Conservation (phyloP, 129 eudicot genomes). For the Lonicera japonica region DNA sequence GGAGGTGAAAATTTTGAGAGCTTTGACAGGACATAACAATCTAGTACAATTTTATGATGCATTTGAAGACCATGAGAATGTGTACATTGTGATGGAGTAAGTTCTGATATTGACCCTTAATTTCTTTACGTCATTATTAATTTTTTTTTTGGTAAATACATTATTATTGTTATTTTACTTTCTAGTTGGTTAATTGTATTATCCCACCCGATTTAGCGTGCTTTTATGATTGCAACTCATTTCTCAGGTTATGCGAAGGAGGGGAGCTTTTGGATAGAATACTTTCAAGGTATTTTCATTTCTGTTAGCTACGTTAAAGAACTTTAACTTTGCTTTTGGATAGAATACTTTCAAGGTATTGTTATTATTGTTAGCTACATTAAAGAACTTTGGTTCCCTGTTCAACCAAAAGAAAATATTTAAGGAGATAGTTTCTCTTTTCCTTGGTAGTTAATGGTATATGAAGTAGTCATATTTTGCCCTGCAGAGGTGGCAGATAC, state of each 20-base stretch:
- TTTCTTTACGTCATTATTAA: background rate
- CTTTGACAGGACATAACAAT: slow-evolving; percentile 76
- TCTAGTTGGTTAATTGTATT: background rate
- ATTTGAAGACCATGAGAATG: slow-evolving; percentile 73
- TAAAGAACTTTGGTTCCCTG: too few species aligned
- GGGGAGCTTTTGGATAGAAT: slow-evolving; percentile 91
- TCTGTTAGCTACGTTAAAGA: background rate
- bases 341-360: slow-evolving; percentile 52
- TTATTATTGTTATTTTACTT: too few species aligned
- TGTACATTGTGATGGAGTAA: slow-evolving; percentile 95
- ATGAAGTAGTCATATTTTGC: slow-evolving; percentile 4
- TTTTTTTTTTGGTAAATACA: too few species aligned
- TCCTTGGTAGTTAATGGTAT: background rate
- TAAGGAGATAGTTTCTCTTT: too few species aligned
- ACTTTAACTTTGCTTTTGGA: slow-evolving; percentile 4
- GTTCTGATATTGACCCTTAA: slow-evolving; percentile 6
- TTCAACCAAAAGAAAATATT: too few species aligned
- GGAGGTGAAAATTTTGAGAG: slow-evolving; percentile 84
- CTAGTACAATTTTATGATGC: slow-evolving; percentile 83
- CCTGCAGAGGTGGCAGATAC: slow-evolving; percentile 86
- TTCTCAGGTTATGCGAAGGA: slow-evolving; percentile 86
- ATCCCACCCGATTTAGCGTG: background rate
- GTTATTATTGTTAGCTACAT: background rate
- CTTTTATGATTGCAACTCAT: background rate
- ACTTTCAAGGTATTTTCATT: slow-evolving; percentile 58